Evolutionary conservation across 2,329 filamentous ascomycete species (phyloP).

Genomic region (Aspergillus pseudoglaucus): DNA sequence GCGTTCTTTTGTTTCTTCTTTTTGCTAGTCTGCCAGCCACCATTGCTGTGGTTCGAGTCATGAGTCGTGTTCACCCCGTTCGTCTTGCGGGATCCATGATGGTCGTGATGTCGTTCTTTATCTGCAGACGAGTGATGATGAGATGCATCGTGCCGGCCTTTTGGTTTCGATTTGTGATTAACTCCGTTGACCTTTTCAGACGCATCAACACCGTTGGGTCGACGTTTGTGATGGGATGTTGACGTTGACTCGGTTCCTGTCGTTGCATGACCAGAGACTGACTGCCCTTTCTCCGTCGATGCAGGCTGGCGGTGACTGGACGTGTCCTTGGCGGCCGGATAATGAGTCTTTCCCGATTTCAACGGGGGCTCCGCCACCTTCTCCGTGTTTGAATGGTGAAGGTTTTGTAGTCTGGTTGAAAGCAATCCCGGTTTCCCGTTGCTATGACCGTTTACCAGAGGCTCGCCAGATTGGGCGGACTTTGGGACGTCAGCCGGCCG

Average conservation of each 20-base stretch:
- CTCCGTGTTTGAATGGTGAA: slow-evolving; percentile 31
- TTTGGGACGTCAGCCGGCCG: slow-evolving; percentile 21
- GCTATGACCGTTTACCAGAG: slow-evolving; percentile 18
- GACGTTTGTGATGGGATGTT: slow-evolving; percentile 26
- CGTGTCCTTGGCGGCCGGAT: slow-evolving; percentile 19
- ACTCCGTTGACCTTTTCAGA: slow-evolving; percentile 30
- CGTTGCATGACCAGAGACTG: slow-evolving; percentile 16
- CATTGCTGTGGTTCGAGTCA: slow-evolving; percentile 17
- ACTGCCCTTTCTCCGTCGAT: slow-evolving; percentile 18
- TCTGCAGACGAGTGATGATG: slow-evolving; percentile 13
- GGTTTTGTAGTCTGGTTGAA: slow-evolving; percentile 32
- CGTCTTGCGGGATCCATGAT: slow-evolving; percentile 22
- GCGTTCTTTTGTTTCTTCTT: slow-evolving; percentile 35
- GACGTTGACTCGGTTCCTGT: slow-evolving; percentile 25
- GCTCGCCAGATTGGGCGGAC: slow-evolving; percentile 7
- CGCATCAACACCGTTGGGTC: slow-evolving; percentile 23
- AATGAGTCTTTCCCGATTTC: slow-evolving; percentile 18
- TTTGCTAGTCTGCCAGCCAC: slow-evolving; percentile 41
- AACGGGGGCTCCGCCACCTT: slow-evolving; percentile 22
- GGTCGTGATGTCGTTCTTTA: slow-evolving; percentile 26
- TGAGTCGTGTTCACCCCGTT: slow-evolving; percentile 25
- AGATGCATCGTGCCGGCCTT: slow-evolving; percentile 24
- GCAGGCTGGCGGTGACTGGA: slow-evolving; percentile 12
- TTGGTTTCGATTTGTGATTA: slow-evolving; percentile 29
- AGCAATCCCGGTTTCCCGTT: slow-evolving; percentile 27